Base-by-base conservation (phyloP, 495 filamentous ascomycete genomes). In the Annulohypoxylon maeteangense region DNA sequence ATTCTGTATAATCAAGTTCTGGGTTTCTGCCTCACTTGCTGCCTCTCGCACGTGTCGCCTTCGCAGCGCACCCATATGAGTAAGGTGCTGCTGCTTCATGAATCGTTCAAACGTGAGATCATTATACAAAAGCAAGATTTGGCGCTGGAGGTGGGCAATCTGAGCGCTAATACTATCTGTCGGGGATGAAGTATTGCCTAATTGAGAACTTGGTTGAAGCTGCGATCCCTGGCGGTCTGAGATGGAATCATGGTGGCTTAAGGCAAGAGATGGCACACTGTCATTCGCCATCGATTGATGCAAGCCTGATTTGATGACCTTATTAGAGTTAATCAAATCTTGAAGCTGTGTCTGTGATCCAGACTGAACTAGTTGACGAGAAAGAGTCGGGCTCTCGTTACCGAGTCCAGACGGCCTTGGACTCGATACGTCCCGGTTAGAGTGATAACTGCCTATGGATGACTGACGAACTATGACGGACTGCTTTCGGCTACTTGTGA, bases 21-120 rank as follows among this genome's bases (percentile, higher is more conserved):
- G 90, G 25, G 89, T 92, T 73, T 93, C 90, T 12, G 91, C 90
- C 77, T 92, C 91, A 1, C 84, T 87, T 0, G 90, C 87, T 11
- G 89, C 88, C 68, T 92, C 89, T 63, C 84, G 82, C 38, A 93
- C 87, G 61, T 92, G 88, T 57, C 88, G 86, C 27, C 90, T 82
- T 62, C 89, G 87, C 16, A 93, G 78, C 69, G 89, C 90, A 4
- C 91, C 90, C 74, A 93, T 92, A 68, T 92, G 90, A 3, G 86
- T 84, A 60, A 92, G 83, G 76, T 93, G 90, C 71, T 93, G 91
- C 61, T 90, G 87, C 71, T 92, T 92, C 60, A 92, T 83, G 74
- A 91, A 93, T 20, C 90, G 81, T 76, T 93, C 91, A 62, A 92
- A 93, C 69, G 91, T 91, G 38, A 93, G 84, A 72, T 93, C 90